Base-by-base conservation (phyloP, 805 yeast species). In the Pichia cephalocereana region DNA sequence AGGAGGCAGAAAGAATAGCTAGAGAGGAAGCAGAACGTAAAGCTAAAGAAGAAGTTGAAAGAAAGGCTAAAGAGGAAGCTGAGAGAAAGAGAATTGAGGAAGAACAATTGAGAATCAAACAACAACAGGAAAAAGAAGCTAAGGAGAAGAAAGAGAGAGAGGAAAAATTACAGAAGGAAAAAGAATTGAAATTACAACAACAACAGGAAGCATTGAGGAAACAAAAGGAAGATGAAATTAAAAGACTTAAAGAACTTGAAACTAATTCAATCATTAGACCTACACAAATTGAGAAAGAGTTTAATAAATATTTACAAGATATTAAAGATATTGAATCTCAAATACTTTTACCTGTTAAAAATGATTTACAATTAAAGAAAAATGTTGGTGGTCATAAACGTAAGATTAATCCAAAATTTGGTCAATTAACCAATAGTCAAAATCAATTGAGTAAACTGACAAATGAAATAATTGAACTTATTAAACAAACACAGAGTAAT, bases 341-440 rank as follows among this genome's bases (percentile, higher is more conserved):
- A 19, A 71, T 90, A 14, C 80, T 80, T 4, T 72, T 69, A 12
- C 77, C 77, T 10, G 72, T 88, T 32, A 68, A 72, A 38, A 56
- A 60, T 26, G 57, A 65, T 40, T 54, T 57, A 41, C 65, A 57
- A 28, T 71, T 82, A 55, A 74, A 76, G 28, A 75, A 69, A 31
- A 59, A 76, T 37, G 82, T 82, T 56, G 77, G 75, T 43, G 72
- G 74, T n/a, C 74, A 80, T 47, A 83, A 83, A 59, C 71, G 96
- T 44, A 80, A 82, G 57, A 79, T 93, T 55, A 87, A 87, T 59
- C 93, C 96, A 7, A 85, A 83, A 60, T 80, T 93, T 55, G 98
- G 99, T 12, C 98, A 93, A 67, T 70, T 93, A 51, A 88, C 96
- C 2, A 82, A 80, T 58, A 80, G 89, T 46, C 65, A 61, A 46